A percentile compares a stretch with the other conserved stretches of the same genome.
Conservation (phyloP, 169 alveolate species). For the Pseudocohnilembus persalinus region DNA sequence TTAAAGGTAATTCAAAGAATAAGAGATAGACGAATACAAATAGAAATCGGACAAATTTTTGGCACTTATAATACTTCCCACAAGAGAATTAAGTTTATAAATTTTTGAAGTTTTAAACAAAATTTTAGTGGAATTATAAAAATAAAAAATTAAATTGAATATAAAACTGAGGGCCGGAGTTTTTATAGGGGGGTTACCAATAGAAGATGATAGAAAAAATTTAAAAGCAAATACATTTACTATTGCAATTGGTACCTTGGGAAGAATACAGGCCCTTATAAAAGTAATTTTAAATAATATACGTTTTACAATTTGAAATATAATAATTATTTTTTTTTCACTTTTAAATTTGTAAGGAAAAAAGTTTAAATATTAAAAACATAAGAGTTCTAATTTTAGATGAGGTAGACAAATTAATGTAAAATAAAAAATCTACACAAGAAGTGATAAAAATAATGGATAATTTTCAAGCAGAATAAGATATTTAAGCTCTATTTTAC, state of each 20-base stretch:
- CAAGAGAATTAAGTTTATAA: slow-evolving; percentile 45
- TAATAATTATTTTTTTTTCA: too few species aligned
- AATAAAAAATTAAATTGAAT: not conserved
- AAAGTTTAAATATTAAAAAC: slow-evolving; percentile 19
- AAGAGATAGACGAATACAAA: not conserved
- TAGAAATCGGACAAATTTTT: not conserved
- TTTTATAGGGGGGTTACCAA: slow-evolving; percentile 47
- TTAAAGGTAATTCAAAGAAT: too few species aligned
- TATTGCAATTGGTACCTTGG: slow-evolving; percentile 37
- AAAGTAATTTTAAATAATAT: not conserved
- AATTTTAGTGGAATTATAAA: not conserved
- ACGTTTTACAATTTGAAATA: not conserved
- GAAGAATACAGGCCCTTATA: slow-evolving; percentile 34
- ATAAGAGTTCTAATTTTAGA: slow-evolving; percentile 24
- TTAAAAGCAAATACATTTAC: slow-evolving; percentile 31
- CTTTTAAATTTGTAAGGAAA: too few species aligned
- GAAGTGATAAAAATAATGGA: slow-evolving; percentile 18
- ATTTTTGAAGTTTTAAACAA: slow-evolving; percentile 28
- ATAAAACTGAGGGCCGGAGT: slow-evolving; percentile 22
- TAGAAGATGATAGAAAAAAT: slow-evolving; percentile 35
- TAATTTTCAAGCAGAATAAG: not conserved
- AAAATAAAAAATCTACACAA: slow-evolving; percentile 20
- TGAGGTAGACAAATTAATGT: slow-evolving; percentile 47
- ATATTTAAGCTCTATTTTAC: slow-evolving; percentile 4
- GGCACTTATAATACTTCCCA: slow-evolving; percentile 31